phyloP scores from a whole-genome alignment of 805 yeast genomes.

The Cyberlindnera americana region DNA sequence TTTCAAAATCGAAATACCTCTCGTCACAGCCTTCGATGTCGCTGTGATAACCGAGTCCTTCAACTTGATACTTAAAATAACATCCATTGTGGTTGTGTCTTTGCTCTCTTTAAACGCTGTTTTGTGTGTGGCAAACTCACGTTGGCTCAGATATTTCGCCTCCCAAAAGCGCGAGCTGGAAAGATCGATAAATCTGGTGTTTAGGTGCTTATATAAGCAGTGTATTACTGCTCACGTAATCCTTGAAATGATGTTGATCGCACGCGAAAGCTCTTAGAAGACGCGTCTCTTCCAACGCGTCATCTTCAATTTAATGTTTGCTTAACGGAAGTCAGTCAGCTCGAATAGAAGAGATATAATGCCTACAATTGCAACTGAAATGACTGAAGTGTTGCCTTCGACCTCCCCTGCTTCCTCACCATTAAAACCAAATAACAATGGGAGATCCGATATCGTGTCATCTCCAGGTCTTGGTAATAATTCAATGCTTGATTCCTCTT shows the following conservation, averaged over 20 bases:
- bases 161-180: conserved; percentile 4
- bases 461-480: conserved; percentile 18
- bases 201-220: conserved; percentile 3
- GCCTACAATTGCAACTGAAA: conserved; percentile 22
- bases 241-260: too few species aligned
- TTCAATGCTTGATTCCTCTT: not conserved
- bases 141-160: not conserved
- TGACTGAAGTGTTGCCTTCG: conserved; percentile 9
- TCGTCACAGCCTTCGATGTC: conserved; percentile 90
- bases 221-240: not conserved
- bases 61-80: conserved; percentile 80
- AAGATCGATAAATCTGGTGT: not conserved
- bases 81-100: conserved; percentile 59
- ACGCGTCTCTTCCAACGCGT: conserved; percentile 2
- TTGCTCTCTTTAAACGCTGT: not conserved
- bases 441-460: conserved; percentile 14
- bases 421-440: conserved; percentile 19
- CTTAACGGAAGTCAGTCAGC: too few species aligned
- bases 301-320: too few species aligned
- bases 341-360: too few species aligned
- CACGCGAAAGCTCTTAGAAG: not conserved
- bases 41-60: conserved; percentile 81
- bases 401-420: conserved; percentile 26
- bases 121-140: conserved; percentile 4
- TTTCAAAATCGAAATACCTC: conserved; percentile 83